A percentile compares a stretch with the other conserved stretches of the same genome.
These are phyloP conservation scores for Suhomyces bribrorum DNA, from an alignment of 1,139 yeast species.

Conservation along the genomic window DNA sequence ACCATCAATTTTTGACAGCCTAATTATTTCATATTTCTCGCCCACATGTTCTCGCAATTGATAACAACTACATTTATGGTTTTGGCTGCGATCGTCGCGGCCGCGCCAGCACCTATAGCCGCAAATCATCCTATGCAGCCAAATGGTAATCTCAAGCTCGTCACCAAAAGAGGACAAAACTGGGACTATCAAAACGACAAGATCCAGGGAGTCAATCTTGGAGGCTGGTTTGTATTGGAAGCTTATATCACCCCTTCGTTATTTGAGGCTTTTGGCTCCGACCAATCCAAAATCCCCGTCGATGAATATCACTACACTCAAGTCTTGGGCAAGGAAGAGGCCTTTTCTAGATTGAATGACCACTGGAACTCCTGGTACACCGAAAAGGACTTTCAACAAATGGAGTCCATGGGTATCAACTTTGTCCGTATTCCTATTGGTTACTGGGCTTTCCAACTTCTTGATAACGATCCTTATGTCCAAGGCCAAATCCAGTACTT, in stretches of 20 bases:
- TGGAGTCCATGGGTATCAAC: conserved; percentile 71
- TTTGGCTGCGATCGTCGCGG: conserved; percentile 5
- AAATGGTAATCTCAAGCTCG: conserved; percentile 12
- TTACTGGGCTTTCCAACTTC: conserved; percentile 84
- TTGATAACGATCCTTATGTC: conserved; percentile 79
- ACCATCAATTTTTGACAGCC: not conserved
- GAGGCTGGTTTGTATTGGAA: conserved; percentile 92
- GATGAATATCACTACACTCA: conserved; percentile 81
- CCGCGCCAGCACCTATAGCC: conserved; percentile 13
- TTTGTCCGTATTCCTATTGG: conserved; percentile 91
- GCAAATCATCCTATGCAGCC: conserved; percentile 11
- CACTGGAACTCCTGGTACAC: conserved; percentile 86
- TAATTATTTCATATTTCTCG: too few species aligned
- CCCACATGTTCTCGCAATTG: conserved; percentile 5
- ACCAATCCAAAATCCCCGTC: conserved; percentile 57
- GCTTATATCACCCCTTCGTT: conserved; percentile 82
- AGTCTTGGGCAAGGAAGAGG: conserved; percentile 61
- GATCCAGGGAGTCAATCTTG: conserved; percentile 79
- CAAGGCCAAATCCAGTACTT: conserved; percentile 77
- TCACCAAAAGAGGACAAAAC: conserved; percentile 17
- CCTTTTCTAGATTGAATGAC: conserved; percentile 49
- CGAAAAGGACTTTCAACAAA: conserved; percentile 67
- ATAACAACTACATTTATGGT: conserved; percentile 5
- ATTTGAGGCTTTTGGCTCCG: conserved; percentile 59
- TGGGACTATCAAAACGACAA: conserved; percentile 55